A percentile compares a stretch with the other conserved stretches of the same genome.
phyloP scores from a whole-genome alignment of 2,329 filamentous ascomycete species.

The Pseudogymnoascus sp. region DNA sequence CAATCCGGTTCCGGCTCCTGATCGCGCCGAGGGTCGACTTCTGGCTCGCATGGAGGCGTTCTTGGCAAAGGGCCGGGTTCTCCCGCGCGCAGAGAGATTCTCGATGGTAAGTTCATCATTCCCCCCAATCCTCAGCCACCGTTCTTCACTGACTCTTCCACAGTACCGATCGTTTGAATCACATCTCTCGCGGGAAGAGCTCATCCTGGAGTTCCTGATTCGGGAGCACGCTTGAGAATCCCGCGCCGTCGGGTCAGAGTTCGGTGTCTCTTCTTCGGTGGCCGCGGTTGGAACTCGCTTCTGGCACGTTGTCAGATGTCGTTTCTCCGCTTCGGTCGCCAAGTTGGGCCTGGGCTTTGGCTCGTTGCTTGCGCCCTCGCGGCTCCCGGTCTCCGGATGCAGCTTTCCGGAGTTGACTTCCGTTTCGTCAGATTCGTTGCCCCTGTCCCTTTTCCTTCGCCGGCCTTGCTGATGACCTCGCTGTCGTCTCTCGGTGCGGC shows the following conservation, averaged over 20 bases:
- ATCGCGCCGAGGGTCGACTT: neutral
- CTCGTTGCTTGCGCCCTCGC: slow-evolving; percentile 1
- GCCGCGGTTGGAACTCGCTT: slow-evolving; percentile 2
- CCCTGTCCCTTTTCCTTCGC: neutral
- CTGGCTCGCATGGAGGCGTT: neutral
- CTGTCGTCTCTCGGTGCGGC: no score
- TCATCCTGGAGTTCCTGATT: neutral
- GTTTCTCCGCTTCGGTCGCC: neutral
- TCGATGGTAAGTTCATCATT: neutral
- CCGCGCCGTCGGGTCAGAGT: neutral
- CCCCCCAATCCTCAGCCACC: neutral
- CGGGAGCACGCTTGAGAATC: neutral
- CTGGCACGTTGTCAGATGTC: slow-evolving; percentile 4
- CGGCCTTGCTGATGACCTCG: neutral
- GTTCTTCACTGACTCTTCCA: neutral
- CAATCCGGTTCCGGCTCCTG: neutral
- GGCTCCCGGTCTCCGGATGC: neutral
- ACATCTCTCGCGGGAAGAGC: neutral
- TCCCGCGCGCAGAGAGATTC: neutral
- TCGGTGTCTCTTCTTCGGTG: slow-evolving; percentile 1
- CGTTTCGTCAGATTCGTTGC: no score
- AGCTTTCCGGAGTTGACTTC: no score
- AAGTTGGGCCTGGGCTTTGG: neutral
- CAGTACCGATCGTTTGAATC: neutral
- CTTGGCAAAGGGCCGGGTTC: neutral